These are phyloP conservation scores for Mycena citricolor DNA, from an alignment of 1,284 basidiomycete genomes.

Conservation along the genomic window DNA sequence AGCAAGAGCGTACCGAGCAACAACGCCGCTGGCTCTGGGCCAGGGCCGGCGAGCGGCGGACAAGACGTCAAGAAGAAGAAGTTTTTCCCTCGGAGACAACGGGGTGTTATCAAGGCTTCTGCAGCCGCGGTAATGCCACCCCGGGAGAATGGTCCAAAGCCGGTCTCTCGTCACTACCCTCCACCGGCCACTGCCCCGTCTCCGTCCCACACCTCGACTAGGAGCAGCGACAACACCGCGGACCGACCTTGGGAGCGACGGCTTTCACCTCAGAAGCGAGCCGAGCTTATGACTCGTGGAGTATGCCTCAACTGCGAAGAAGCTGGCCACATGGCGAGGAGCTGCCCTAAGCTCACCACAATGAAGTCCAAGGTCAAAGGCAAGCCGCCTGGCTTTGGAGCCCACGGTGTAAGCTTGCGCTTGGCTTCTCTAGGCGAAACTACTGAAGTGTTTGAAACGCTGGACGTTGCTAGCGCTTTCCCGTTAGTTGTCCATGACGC, in stretches of 20 bases:
- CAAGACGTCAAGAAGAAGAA: too few species aligned
- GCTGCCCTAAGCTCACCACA: constrained; percentile 12
- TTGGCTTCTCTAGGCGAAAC: constrained; percentile 8
- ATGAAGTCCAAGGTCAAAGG: constrained; percentile 9
- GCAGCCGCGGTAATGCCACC: too few species aligned
- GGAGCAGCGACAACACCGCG: too few species aligned
- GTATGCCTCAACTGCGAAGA: constrained; percentile 8
- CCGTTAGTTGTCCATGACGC: constrained; percentile 1
- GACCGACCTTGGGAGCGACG: not conserved
- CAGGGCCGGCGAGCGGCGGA: not conserved
- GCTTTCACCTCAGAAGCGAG: constrained; percentile 5
- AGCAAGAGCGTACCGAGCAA: not conserved
- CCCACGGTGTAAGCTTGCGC: too few species aligned
- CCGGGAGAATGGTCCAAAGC: too few species aligned
- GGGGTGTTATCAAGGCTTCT: too few species aligned
- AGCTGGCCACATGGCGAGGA: constrained; percentile 5
- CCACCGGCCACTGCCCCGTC: too few species aligned
- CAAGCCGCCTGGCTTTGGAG: constrained; percentile 7
- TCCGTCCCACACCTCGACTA: too few species aligned
- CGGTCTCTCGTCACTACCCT: too few species aligned
- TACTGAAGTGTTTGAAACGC: constrained; percentile 10
- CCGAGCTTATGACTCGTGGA: constrained; percentile 5
- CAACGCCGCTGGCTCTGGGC: not conserved
- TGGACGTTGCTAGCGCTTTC: constrained; percentile 3
- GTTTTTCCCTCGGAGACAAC: too few species aligned